Conservation (phyloP, 768 basidiomycete species). For the Coprinopsis strossmayeri region DNA sequence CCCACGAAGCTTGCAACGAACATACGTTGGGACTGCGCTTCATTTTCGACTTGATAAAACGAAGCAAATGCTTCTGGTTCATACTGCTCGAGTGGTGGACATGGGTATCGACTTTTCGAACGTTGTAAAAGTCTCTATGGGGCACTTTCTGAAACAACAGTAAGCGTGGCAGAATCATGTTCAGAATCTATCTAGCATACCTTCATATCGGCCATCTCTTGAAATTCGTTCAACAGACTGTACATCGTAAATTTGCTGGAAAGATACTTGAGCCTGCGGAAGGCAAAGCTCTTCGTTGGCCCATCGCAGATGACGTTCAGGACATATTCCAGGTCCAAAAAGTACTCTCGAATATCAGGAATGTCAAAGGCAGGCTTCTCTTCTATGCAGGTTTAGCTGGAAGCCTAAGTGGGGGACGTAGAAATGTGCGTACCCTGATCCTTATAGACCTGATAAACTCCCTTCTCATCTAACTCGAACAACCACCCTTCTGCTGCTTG, state of each 20-base stretch:
- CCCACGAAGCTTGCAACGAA: background rate
- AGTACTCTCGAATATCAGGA: constrained; percentile 89
- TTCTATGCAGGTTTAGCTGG: constrained; percentile 10
- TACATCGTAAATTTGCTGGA: constrained; percentile 94
- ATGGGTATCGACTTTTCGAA: constrained; percentile 97
- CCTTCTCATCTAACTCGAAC: constrained; percentile 77
- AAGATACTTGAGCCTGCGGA: constrained; percentile 84
- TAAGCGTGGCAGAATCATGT: background rate
- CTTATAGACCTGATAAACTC: constrained; percentile 84
- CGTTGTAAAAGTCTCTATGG: constrained; percentile 97
- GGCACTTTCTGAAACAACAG: constrained; percentile 52
- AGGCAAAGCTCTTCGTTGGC: constrained; percentile 94
- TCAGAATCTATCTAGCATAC: constrained; percentile 41
- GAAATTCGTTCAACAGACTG: constrained; percentile 83
- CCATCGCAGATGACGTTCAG: constrained; percentile 90
- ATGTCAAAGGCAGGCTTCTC: constrained; percentile 62
- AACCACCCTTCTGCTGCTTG: constrained; percentile 48
- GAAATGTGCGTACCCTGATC: constrained; percentile 24
- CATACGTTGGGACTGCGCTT: constrained; percentile 74
- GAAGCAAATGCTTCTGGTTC: constrained; percentile 98
- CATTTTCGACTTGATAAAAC: constrained; percentile 99
- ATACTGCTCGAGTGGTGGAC: constrained; percentile 98
- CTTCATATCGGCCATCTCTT: constrained; percentile 96
- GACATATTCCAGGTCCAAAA: constrained; percentile 90
- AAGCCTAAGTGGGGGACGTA: background rate